Percentiles rank a stretch among this genome's conserved stretches.
Evolutionary conservation across 116 monocot species (phyloP).

Genomic region (Trichopus zeylanicus): DNA sequence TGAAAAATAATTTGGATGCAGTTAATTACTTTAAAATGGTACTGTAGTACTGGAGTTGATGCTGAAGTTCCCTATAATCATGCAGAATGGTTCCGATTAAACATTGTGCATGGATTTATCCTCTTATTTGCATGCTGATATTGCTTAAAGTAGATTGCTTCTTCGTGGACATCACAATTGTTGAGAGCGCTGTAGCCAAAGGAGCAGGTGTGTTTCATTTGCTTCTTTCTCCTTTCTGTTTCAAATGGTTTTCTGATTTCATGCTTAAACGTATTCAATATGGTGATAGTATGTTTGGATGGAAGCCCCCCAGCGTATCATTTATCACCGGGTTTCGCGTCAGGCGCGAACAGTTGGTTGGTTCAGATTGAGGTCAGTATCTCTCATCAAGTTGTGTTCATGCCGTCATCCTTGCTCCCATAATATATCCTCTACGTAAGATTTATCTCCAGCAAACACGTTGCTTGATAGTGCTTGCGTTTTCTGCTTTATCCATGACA

Average conservation of each 20-base stretch:
- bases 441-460: too few relatives aligned
- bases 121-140: constrained; percentile 19
- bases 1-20: too few relatives aligned
- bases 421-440: too few relatives aligned
- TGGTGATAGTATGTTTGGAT: constrained; percentile 77
- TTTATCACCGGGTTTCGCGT: constrained; percentile 74
- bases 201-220: constrained; percentile 54
- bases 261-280: neutral
- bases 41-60: neutral
- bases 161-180: too few relatives aligned
- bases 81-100: constrained; percentile 32
- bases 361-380: constrained; percentile 90
- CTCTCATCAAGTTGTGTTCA: too few relatives aligned
- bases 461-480: too few relatives aligned
- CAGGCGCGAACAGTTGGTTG: constrained; percentile 76
- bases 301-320: constrained; percentile 91
- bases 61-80: neutral
- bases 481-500: too few relatives aligned
- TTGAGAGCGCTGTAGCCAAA: constrained; percentile 64
- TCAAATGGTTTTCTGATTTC: neutral
- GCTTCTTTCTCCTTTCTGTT: neutral
- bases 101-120: constrained; percentile 17
- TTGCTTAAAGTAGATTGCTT: too few relatives aligned
- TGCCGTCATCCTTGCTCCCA: too few relatives aligned
- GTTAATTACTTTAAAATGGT: too few relatives aligned